These are phyloP conservation scores for Phytophthora rubi DNA, from an alignment of 352 stramenopile species.

Conservation along the genomic window DNA sequence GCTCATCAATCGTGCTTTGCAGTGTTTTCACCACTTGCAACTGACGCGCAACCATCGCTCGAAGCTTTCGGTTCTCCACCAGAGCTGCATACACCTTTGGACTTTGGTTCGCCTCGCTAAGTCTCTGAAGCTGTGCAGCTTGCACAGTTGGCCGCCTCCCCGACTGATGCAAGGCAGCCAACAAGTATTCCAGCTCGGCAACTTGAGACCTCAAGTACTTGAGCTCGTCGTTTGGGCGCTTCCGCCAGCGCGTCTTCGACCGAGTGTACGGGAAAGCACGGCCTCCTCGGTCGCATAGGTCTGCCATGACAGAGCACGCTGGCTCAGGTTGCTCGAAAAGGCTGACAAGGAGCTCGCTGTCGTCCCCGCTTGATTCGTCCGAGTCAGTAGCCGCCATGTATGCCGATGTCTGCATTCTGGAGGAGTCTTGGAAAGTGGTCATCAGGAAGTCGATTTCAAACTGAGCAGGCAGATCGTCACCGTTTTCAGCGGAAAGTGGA, in stretches of 20 bases:
- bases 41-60: slow-evolving; percentile 8
- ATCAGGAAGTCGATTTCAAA: slow-evolving; percentile 17
- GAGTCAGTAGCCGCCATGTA: slow-evolving; percentile 11
- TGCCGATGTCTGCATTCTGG: not conserved
- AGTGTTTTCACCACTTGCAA: slow-evolving; percentile 15
- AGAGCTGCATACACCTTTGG: slow-evolving; percentile 3
- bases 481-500: not conserved
- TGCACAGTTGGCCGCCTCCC: not conserved
- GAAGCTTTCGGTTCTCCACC: slow-evolving; percentile 26
- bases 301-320: not conserved
- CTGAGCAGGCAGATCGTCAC: slow-evolving; percentile 13
- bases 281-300: slow-evolving; percentile 8
- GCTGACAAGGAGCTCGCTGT: slow-evolving; percentile 15
- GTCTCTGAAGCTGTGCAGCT: not conserved
- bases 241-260: slow-evolving; percentile 35
- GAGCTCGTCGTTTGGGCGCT: slow-evolving; percentile 43
- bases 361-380: slow-evolving; percentile 13
- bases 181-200: slow-evolving; percentile 26
- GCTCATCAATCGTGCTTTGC: slow-evolving; percentile 23
- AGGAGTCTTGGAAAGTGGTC: slow-evolving; percentile 6
- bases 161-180: slow-evolving; percentile 6
- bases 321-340: slow-evolving; percentile 21
- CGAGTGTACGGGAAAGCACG: slow-evolving; percentile 32
- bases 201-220: slow-evolving; percentile 35
- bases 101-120: slow-evolving; percentile 1